phyloP scores from a whole-genome alignment of 768 basidiomycete species.

The Russula compacta region DNA sequence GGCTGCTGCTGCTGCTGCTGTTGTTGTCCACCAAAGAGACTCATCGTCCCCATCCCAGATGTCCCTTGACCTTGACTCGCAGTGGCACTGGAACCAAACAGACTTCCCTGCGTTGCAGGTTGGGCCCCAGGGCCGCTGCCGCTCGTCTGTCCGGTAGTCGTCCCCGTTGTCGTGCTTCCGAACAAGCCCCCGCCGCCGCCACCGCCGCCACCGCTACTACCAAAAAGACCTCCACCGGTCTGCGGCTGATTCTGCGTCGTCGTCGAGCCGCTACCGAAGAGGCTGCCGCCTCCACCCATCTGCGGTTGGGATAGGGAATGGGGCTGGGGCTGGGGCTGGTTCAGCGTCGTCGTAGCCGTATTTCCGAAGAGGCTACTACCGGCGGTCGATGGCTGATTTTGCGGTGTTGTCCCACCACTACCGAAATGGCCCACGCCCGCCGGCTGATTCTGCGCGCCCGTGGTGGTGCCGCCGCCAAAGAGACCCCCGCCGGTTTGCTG shows the following conservation, averaged over 20 bases:
- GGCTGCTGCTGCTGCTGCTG: conserved; percentile 11
- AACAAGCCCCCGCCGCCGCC: conserved; percentile 23
- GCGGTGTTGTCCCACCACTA: background rate
- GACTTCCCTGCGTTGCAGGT: conserved; percentile 18
- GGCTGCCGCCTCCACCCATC: background rate
- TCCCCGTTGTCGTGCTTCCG: conserved; percentile 19
- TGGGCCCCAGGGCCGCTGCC: background rate
- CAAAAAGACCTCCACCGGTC: conserved; percentile 11
- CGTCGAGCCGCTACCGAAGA: background rate
- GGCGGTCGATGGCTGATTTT: conserved; percentile 4
- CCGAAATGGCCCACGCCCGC: conserved; percentile 6
- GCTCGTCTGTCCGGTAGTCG: conserved; percentile 1
- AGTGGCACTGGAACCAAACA: conserved; percentile 19
- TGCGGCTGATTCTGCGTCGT: background rate
- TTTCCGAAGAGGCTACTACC: conserved; percentile 23
- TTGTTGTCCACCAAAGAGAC: conserved; percentile 12
- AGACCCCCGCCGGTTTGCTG: conserved; percentile 17
- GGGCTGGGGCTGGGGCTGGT: background rate
- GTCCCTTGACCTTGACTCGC: conserved; percentile 14
- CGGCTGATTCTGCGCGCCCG: background rate
- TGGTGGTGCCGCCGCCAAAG: conserved; percentile 18
- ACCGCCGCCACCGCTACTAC: background rate
- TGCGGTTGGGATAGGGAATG: background rate
- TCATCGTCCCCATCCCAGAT: conserved; percentile 14
- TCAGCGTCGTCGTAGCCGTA: background rate